Base-by-base conservation (phyloP, 345 rosid genomes). In the Anacardium occidentale region DNA sequence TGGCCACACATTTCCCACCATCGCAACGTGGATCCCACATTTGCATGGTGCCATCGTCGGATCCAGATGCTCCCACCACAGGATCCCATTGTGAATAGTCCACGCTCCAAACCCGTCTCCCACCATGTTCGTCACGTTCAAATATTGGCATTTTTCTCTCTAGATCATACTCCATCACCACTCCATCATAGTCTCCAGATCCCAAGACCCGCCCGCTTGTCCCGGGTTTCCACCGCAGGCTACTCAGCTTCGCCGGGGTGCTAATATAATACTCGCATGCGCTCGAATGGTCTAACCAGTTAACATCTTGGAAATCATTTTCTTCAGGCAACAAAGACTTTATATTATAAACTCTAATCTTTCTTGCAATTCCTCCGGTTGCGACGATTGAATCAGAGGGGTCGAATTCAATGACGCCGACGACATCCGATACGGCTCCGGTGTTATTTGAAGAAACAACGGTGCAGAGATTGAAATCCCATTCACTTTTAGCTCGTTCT, bases 41-140 rank as follows among this genome's bases (percentile, higher is more conserved):
- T 76, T 94, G 98, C 81, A 88, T 80, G 62, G 94, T 87, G 32
- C 98, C 98, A 51, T 91, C 97, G 24, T 91, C 98, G 5, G 97
- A 91, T 37, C 90, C 97, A 4, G 98, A 94, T n/a, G 91, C 97
- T 8, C 98, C 93, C 7, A 91, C 2, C 4, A 51, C 64, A 24
- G 91, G 86, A 3, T 81, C 83, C 56, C 73, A 75, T 24, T 56
- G 73, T 37, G 93, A 81, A 69, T 94, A 94, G 75, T 91, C 97
- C 56, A 94, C 83, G 85, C 94, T 91, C 98, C 96, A 90, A 24
- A 94, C 87, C 80, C 92, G 81, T 24, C 97, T 81, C 5, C 98
- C 98, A 10, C 97, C 96, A 66, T 94, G 98, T 78, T 94, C 98
- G 68, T 94, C 98, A 7, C 98, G 87, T 69, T 94, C 98, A 69